Base-by-base conservation (phyloP, 495 filamentous ascomycete genomes). In the Penicillium ucsense region DNA sequence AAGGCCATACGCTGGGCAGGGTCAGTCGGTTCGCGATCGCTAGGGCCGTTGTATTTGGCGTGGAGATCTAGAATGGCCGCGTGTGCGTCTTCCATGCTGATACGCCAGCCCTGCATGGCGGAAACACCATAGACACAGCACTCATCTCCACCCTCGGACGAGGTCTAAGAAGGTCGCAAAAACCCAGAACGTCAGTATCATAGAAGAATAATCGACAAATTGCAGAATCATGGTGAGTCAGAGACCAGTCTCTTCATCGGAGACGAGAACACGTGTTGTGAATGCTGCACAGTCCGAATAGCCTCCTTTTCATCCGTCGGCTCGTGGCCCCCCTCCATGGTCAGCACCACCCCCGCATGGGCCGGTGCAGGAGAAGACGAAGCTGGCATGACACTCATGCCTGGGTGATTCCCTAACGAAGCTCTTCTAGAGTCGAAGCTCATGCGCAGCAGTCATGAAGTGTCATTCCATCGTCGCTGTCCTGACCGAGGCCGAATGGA, bases 21-120 rank as follows among this genome's bases (percentile, higher is more conserved):
- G 41, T 68, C 64, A 43, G 84, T 82, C 35, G 76, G 71, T 64
- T 82, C 81, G 43, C 76, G 71, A 34, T 76, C 72, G 35, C 77
- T 72, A 38, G 73, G 67, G 38, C 74, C 71, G 46, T 73, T 70
- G 46, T 63, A 68, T 51, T 75, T 75, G 50, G 83, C 78, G 57
- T 94, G 79, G 50, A 98, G 79, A 67, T 97, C 87, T 59, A 98
- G 84, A 30, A 95, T 66, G 20, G 85, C 77, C 35, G 88, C 86
- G 71, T 98, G 92, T 48, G 92, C 82, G 61, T 98, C 92, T 66
- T 98, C 92, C 92, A 98, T 98, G 68, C 87, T 94, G 67, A 97
- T 96, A 68, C 92, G 85, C 92, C 92, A 98, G 74, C 92, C 92
- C 71, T 98, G 92, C 92, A 98, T 98, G 67, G 88, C 87, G 54